These are phyloP conservation scores for Lepiota venenata DNA, from an alignment of 768 basidiomycete species.

Conservation along the genomic window DNA sequence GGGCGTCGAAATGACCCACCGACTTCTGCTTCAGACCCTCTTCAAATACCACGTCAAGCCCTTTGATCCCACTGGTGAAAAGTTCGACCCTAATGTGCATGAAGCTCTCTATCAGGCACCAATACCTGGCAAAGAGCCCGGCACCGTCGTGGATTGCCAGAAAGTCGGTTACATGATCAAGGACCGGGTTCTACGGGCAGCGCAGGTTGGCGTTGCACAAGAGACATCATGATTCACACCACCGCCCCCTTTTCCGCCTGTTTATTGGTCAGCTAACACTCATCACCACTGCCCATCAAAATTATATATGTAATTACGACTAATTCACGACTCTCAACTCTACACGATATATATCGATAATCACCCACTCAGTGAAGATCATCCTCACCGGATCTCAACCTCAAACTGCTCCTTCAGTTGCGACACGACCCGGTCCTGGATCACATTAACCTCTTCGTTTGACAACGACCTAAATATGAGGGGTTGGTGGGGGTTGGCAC, in stretches of 20 bases:
- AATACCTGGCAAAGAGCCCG: conserved; percentile 84
- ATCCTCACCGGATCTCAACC: conserved; percentile 79
- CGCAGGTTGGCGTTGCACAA: conserved; percentile 95
- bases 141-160: conserved; percentile 87
- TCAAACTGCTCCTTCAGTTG: conserved; percentile 59
- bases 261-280: conserved; percentile 4
- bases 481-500: conserved; percentile 10
- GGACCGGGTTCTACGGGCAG: conserved; percentile 87
- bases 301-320: conserved; percentile 21
- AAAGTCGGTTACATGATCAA: conserved; percentile 94
- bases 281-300: conserved; percentile 12
- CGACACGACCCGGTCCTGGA: conserved; percentile 62
- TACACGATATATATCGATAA: conserved; percentile 26
- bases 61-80: conserved; percentile 89
- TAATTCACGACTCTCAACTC: conserved; percentile 21
- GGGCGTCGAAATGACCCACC: conserved; percentile 92
- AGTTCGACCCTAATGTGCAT: conserved; percentile 92
- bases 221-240: conserved; percentile 39
- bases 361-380: conserved; percentile 32
- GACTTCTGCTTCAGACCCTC: conserved; percentile 83
- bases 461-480: conserved; percentile 62
- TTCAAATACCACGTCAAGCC: conserved; percentile 90
- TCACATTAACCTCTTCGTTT: conserved; percentile 84
- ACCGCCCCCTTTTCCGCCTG: background rate
- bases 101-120: conserved; percentile 96